Evolutionary conservation across 2,329 filamentous ascomycete genomes (phyloP).

Genomic region (Penicillium italicum): DNA sequence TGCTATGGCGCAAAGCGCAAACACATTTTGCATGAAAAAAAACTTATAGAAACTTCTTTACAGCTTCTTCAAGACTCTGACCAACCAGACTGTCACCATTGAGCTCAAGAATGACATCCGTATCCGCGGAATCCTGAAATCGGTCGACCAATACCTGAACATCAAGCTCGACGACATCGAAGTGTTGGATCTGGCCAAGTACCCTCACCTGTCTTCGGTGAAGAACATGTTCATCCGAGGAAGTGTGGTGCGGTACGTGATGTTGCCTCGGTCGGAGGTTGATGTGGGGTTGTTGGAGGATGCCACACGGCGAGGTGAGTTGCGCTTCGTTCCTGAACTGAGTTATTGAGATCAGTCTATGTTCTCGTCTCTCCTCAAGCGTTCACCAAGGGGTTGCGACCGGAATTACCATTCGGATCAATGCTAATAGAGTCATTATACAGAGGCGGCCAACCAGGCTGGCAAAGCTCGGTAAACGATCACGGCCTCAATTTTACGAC

Average conservation of each 20-base stretch:
- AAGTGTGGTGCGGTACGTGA: constrained; percentile 88
- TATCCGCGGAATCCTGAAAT: constrained; percentile 92
- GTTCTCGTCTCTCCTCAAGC: too few species aligned
- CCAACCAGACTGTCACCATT: constrained; percentile 94
- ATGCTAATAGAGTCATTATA: constrained; percentile 10
- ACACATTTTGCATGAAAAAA: too few species aligned
- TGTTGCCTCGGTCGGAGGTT: constrained; percentile 76
- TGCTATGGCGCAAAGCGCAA: neutral
- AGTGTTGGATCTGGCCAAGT: constrained; percentile 89
- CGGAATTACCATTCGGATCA: neutral
- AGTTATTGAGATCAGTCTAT: neutral
- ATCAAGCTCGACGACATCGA: constrained; percentile 97
- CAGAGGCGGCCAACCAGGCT: constrained; percentile 51
- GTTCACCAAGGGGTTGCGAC: neutral
- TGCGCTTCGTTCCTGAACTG: neutral
- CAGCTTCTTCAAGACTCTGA: constrained; percentile 98
- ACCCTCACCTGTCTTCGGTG: constrained; percentile 85
- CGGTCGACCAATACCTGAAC: constrained; percentile 97
- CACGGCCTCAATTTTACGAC: constrained; percentile 15
- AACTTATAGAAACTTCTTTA: neutral
- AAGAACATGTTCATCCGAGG: constrained; percentile 96
- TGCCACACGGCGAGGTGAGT: constrained; percentile 76
- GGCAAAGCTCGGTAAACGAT: constrained; percentile 46
- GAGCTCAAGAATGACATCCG: constrained; percentile 99
- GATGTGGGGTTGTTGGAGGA: constrained; percentile 86